Conservation (phyloP, 2,329 filamentous ascomycete genomes). For the Paraconiothyrium sp. region DNA sequence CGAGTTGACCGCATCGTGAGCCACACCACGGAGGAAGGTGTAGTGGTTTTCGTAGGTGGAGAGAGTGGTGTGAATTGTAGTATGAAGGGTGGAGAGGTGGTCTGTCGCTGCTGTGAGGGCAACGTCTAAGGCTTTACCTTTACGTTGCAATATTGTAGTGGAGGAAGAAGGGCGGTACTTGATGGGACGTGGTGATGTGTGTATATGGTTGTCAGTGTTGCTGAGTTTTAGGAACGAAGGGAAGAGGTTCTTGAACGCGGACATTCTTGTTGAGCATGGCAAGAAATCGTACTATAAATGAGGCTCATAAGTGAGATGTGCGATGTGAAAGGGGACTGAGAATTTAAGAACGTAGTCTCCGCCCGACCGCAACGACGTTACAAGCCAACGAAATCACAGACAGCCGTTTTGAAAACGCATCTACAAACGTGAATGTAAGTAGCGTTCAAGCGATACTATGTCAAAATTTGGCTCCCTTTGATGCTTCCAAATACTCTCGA, state of each 20-base stretch:
- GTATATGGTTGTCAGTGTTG: background rate
- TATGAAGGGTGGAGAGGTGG: background rate
- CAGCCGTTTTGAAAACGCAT: no score
- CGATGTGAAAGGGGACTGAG: no score
- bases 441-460: no score
- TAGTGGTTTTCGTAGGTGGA: conserved; percentile 3
- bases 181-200: background rate
- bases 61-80: background rate
- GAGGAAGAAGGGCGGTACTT: background rate
- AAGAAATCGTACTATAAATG: background rate
- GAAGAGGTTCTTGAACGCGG: background rate
- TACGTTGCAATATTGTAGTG: background rate
- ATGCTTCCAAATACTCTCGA: no score
- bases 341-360: background rate
- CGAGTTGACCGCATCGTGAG: background rate
- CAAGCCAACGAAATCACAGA: background rate
- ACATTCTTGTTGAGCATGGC: background rate
- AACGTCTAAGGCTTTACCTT: background rate
- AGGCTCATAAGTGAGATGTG: no score
- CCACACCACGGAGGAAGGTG: background rate
- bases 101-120: background rate
- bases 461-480: no score
- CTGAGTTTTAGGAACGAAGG: background rate
- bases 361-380: background rate
- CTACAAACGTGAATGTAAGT: no score